Base-by-base conservation (phyloP, 371 early-diverging fungal genomes). In the Mortierella sp. region DNA sequence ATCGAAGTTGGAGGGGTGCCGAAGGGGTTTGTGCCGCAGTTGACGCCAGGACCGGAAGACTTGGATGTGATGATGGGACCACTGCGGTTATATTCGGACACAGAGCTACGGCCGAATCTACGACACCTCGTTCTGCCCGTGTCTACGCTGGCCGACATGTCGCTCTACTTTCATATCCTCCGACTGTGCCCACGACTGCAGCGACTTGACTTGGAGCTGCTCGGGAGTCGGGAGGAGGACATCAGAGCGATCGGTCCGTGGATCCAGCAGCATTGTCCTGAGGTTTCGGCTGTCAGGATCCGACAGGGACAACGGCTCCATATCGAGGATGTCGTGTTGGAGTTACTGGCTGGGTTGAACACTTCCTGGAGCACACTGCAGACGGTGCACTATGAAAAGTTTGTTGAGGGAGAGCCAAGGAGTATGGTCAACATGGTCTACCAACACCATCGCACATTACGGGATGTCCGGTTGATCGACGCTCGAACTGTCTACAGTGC, bases 131-230 rank as follows among this genome's bases (percentile, higher is more conserved):
- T 65, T 8, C 65, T 65, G 7, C 8, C 65, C 8, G 38, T 65
- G 21, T 65, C 65, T 1, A 32, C 21, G 1, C 6, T 10, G 38
- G 65, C 65, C 8, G 65, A 65, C 65, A 65, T 38, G 18, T 38
- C 38, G 7, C 65, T 65, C 10, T 65, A 65, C 21, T 38, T 35
- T 65, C 65, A 65, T 38, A 65, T 65, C 24, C 65, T 65, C 10
- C 65, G 65, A 65, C 32, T 65, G 65, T 65, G 65, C 38, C 65
- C 65, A 65, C 14, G 65, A 38, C 38, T 65, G 16, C 65, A 65
- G 7, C 35, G 10, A 21, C 5, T 65, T 21, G 65, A 65, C 6
- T 24, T 65, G 38, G 21, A 18, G 38, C 7, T 65, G 21, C 16
- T 65, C 8, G 65, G 65, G 10, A 2, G 8, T 6, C 65, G 24